Evolutionary conservation across 371 early-diverging fungal species (phyloP).

Genomic region (Chytridium lagenaria): DNA sequence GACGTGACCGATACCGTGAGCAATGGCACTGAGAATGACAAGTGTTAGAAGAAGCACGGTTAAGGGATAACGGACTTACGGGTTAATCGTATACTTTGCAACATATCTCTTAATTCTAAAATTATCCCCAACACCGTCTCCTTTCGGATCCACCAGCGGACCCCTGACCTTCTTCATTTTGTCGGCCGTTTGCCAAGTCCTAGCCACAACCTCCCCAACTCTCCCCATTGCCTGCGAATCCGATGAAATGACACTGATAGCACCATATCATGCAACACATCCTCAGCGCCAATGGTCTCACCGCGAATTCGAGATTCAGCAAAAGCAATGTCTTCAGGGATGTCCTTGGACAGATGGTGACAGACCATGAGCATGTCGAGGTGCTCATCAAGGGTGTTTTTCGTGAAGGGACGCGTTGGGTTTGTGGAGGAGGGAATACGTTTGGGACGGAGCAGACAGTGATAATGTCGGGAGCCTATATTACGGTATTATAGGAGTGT

Average conservation of each 20-base stretch:
- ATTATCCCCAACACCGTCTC: constrained; percentile 42
- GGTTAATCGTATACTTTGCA: constrained; percentile 95
- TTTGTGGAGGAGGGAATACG: constrained; percentile 92
- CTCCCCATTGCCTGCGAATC: constrained; percentile 96
- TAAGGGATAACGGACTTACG: constrained; percentile 59
- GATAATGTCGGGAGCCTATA: constrained; percentile 61
- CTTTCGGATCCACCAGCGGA: constrained; percentile 50
- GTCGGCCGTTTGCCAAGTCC: constrained; percentile 94
- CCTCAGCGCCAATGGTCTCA: constrained; percentile 95
- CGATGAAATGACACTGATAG: constrained; percentile 88
- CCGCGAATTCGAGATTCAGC: constrained; percentile 94
- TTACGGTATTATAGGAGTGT: neutral
- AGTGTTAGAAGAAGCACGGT: neutral
- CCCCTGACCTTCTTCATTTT: constrained; percentile 90
- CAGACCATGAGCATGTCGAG: constrained; percentile 98
- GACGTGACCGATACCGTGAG: constrained; percentile 87
- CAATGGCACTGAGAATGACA: constrained; percentile 70
- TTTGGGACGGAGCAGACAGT: constrained; percentile 80
- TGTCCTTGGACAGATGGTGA: constrained; percentile 87
- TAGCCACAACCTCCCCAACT: constrained; percentile 85
- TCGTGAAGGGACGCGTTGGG: constrained; percentile 89
- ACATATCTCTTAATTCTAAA: constrained; percentile 71
- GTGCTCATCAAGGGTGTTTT: constrained; percentile 94
- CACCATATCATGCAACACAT: constrained; percentile 88
- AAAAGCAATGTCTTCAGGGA: constrained; percentile 95